Evolutionary conservation across 345 rosid genomes (phyloP).

Genomic region (Litchi chinensis): DNA sequence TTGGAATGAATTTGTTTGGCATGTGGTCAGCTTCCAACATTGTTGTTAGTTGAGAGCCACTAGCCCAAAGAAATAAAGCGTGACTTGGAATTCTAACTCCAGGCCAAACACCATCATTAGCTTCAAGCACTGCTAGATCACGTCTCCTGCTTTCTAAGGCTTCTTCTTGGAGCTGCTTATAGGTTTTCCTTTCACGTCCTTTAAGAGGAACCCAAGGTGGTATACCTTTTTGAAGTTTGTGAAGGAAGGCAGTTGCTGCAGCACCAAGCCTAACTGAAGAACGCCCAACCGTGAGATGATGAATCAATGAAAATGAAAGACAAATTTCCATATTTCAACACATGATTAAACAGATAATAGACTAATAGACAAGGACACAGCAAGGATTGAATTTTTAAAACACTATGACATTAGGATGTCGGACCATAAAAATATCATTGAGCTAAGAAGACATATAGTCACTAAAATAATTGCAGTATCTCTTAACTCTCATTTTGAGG

Average conservation of each 20-base stretch:
- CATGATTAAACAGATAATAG: neutral
- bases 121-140: slow-evolving; percentile 82
- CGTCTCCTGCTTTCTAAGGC: slow-evolving; percentile 80
- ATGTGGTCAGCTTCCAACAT: slow-evolving; percentile 79
- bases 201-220: slow-evolving; percentile 88
- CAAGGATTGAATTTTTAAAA: neutral
- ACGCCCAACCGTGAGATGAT: slow-evolving; percentile 14
- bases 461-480: neutral
- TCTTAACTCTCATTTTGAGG: neutral
- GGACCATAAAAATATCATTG: neutral
- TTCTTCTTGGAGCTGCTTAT: slow-evolving; percentile 81
- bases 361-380: neutral
- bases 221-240: slow-evolving; percentile 88
- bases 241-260: slow-evolving; percentile 76
- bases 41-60: slow-evolving; percentile 82
- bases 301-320: slow-evolving; percentile 7
- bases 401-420: neutral
- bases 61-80: slow-evolving; percentile 92
- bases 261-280: slow-evolving; percentile 87
- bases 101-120: slow-evolving; percentile 92
- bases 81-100: slow-evolving; percentile 86
- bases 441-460: neutral
- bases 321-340: neutral
- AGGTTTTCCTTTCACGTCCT: slow-evolving; percentile 74
- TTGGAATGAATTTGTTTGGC: slow-evolving; percentile 94